Evolutionary conservation across 345 rosid genomes (phyloP).

Genomic region (Boechera retrofracta): DNA sequence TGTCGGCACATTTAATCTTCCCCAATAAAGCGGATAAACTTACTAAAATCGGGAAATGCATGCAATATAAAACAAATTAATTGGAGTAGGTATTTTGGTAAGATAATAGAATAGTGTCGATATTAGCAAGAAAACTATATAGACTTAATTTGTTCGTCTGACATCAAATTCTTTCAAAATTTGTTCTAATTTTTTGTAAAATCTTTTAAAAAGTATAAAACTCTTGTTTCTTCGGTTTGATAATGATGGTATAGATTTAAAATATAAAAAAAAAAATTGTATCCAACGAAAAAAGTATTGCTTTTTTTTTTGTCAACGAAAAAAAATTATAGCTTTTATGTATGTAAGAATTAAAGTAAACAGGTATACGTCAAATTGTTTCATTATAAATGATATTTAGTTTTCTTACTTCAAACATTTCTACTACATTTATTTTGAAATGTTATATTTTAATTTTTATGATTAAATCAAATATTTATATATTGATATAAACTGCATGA

Average conservation of each 20-base stretch:
- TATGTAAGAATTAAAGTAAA: not conserved
- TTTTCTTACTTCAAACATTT: not conserved
- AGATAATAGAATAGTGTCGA: not conserved
- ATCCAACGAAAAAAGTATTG: too few species aligned
- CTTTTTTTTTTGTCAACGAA: not conserved
- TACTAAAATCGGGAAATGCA: constrained; percentile 24
- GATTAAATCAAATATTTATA: too few species aligned
- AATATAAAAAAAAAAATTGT: too few species aligned
- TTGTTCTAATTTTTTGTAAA: too few species aligned
- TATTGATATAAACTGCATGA: not conserved
- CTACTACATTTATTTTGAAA: not conserved
- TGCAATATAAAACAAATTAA: not conserved
- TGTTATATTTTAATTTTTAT: too few species aligned
- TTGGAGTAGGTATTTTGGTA: not conserved
- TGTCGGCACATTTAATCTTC: not conserved
- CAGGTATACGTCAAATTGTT: not conserved
- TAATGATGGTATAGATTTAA: too few species aligned
- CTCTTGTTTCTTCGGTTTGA: too few species aligned
- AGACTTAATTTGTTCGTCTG: not conserved
- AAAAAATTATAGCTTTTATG: not conserved
- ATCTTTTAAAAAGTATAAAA: too few species aligned
- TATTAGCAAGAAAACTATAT: not conserved
- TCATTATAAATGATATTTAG: not conserved
- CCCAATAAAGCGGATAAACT: constrained; percentile 12
- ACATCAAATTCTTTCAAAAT: too few species aligned